Percentiles rank a stretch among this genome's conserved stretches.
phyloP scores from a whole-genome alignment of 2,329 filamentous ascomycete species.

The Akanthomyces uredinophilus region DNA sequence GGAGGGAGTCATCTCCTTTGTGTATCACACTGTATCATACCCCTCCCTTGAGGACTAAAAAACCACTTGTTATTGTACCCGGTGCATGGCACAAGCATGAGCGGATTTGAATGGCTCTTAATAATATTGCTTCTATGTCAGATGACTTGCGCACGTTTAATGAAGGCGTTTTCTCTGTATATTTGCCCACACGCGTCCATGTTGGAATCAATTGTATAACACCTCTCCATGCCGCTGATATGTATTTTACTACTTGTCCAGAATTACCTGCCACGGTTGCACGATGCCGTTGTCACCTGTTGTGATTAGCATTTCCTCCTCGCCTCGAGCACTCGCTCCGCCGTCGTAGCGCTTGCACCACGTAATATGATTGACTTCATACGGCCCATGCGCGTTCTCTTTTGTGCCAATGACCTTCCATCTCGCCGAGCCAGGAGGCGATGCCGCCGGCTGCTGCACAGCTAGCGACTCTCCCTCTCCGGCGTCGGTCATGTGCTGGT shows the following conservation, averaged over 20 bases:
- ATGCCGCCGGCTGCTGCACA: not conserved
- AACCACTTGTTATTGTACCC: constrained; percentile 19
- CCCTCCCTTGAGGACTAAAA: constrained; percentile 23
- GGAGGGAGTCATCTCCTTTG: constrained; percentile 24
- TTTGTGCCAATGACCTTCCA: constrained; percentile 71
- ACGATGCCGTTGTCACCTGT: constrained; percentile 91
- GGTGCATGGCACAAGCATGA: constrained; percentile 22
- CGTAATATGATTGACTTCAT: constrained; percentile 86
- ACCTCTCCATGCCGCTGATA: not conserved
- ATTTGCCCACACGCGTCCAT: not conserved
- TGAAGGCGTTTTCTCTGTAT: not conserved
- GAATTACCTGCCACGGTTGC: constrained; percentile 67
- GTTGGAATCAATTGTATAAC: constrained; percentile 3
- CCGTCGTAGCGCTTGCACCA: constrained; percentile 80
- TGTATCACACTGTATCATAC: constrained; percentile 30
- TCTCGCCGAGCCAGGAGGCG: constrained; percentile 34
- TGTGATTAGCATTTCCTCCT: constrained; percentile 81
- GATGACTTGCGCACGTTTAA: not conserved
- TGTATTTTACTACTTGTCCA: not conserved
- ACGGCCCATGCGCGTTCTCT: constrained; percentile 78
- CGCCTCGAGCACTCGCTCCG: constrained; percentile 46
- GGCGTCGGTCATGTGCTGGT: constrained; percentile 26
- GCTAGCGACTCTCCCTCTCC: constrained; percentile 6
- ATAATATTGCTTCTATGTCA: constrained; percentile 12
- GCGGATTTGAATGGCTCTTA: constrained; percentile 8